A percentile compares a stretch with the other conserved stretches of the same genome.
These are phyloP conservation scores for Alternaria rosae DNA, from an alignment of 2,329 filamentous ascomycete species.

Conservation along the genomic window DNA sequence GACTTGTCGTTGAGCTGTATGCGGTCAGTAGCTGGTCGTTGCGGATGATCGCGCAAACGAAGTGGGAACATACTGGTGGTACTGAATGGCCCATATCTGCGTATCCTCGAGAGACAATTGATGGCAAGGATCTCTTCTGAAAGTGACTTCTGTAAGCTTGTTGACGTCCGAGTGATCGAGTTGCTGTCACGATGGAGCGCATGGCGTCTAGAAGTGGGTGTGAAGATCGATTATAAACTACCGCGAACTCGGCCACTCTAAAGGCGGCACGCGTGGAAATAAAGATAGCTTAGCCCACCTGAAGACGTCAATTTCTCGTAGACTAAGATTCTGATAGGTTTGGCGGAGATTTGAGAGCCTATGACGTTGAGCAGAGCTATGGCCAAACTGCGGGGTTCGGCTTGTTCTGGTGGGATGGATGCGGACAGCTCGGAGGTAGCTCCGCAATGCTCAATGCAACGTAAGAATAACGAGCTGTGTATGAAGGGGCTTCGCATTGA, in stretches of 20 bases:
- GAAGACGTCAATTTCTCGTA: conserved; percentile 10
- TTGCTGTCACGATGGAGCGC: conserved; percentile 44
- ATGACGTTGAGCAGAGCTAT: conserved; percentile 20
- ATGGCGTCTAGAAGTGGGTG: conserved; percentile 25
- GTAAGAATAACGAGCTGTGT: background rate
- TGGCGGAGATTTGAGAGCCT: conserved; percentile 4
- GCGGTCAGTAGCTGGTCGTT: conserved; percentile 20
- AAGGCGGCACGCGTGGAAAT: conserved; percentile 7
- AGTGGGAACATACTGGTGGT: conserved; percentile 44
- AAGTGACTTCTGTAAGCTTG: conserved; percentile 41
- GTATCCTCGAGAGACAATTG: conserved; percentile 50
- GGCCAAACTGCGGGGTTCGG: conserved; percentile 19
- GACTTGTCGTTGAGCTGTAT: conserved; percentile 57
- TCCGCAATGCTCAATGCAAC: background rate
- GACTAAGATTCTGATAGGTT: background rate
- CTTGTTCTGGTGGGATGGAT: conserved; percentile 1
- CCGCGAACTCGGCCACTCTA: conserved; percentile 1
- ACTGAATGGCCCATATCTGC: conserved; percentile 54
- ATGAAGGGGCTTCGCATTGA: background rate
- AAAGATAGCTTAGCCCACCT: conserved; percentile 4
- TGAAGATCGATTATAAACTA: conserved; percentile 11
- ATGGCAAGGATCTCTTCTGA: conserved; percentile 41
- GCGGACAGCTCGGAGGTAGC: conserved; percentile 1
- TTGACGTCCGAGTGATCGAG: conserved; percentile 42
- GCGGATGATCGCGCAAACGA: background rate